Percentiles rank a stretch among this genome's conserved stretches.
Evolutionary conservation across 2,329 filamentous ascomycete genomes (phyloP).

Genomic region (Talaromyces amestolkiae): DNA sequence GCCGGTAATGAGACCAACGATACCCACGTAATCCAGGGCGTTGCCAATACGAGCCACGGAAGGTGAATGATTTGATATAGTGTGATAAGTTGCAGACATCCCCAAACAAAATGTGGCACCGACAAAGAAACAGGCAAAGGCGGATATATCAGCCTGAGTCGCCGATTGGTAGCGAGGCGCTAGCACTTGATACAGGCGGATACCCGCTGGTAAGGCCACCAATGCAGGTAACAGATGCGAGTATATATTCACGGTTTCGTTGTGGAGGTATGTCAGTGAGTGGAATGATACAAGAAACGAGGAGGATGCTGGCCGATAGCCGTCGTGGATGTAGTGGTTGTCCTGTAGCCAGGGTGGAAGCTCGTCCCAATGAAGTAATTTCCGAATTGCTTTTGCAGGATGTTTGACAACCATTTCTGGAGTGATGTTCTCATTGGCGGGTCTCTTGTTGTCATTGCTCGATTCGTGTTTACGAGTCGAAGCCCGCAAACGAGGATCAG

Average conservation of each 20-base stretch:
- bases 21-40: constrained; percentile 91
- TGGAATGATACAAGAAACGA: constrained; percentile 59
- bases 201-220: constrained; percentile 52
- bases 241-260: constrained; percentile 70
- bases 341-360: constrained; percentile 58
- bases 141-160: constrained; percentile 61
- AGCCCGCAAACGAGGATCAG: constrained; percentile 31
- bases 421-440: constrained; percentile 26
- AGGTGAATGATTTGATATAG: constrained; percentile 79
- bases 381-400: constrained; percentile 31
- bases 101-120: constrained; percentile 71
- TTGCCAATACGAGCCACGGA: constrained; percentile 79
- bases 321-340: constrained; percentile 66
- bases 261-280: constrained; percentile 63
- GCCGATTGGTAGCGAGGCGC: constrained; percentile 66
- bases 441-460: constrained; percentile 20
- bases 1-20: constrained; percentile 86
- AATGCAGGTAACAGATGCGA: constrained; percentile 68
- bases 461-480: constrained; percentile 25
- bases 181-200: constrained; percentile 57
- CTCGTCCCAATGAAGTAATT: constrained; percentile 52
- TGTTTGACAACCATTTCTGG: constrained; percentile 29
- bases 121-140: constrained; percentile 74
- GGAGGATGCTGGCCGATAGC: constrained; percentile 63
- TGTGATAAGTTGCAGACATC: constrained; percentile 82